Base-by-base conservation (phyloP, 2,329 filamentous ascomycete species). In the Coniochaeta pulveracea region DNA sequence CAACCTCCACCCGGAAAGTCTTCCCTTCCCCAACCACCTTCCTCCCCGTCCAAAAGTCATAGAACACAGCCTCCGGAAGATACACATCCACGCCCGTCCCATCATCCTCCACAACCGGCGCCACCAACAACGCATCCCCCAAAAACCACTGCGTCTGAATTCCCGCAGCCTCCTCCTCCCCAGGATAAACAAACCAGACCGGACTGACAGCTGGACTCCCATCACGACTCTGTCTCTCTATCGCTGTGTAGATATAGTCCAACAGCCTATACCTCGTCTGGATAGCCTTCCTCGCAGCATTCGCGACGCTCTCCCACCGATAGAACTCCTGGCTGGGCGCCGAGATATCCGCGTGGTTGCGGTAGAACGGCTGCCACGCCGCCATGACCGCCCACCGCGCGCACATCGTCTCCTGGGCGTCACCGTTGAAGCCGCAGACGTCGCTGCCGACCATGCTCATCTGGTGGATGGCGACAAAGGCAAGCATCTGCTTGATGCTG, bases 191-290 rank as follows among this genome's bases (percentile, higher is more conserved):
- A 52, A 75, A 85, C 57, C 79, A 84, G 37, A 84, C 49, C 0
- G 80, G 79, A 49, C 70, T 74, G 18, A 82, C 73, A 72, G 83
- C 24, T 61, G 68, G 54, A 81, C 66, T 70, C 26, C 81, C 80
- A 19, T 68, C 70, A 6, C 58, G 47, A 10, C 63, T 68, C 49
- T 84, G 78, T 30, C 54, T 50, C 48, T 77, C 63, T 42, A 85
- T 57, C 0, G 72, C 72, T 1, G 80, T 85, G 60, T 85, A 85
- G 36, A 82, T 63, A 55, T 85, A 85, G 49, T 85, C 80, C 9
- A 88, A 60, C 6, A 85, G 59, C 18, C 66, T 64, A 55, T 85
- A 86, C n/a, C 81, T 66, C 36, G 72, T 73, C 25, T 67, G 69
- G 40, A 85, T 81, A 18, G 72, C 76, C 40, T 72, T 76, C 32